Evolutionary conservation across 805 yeast species (phyloP), one percentile per base, ranked within the genome.

Genomic region (Candida xyloterini): DNA sequence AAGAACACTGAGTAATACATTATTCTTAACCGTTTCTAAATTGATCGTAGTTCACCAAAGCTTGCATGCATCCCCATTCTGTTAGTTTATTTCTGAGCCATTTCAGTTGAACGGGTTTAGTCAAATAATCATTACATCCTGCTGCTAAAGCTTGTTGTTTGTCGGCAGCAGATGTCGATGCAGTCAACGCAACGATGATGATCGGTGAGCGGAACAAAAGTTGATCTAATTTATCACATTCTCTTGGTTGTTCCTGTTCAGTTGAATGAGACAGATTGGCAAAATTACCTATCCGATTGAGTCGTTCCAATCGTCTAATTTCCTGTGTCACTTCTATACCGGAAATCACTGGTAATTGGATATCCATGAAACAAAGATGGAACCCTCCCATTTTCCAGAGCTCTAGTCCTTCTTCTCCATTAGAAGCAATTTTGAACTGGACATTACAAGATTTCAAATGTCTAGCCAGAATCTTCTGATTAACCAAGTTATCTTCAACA

Each of bases 21-120:
- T 20, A 34, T 16, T 42, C 41, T 24, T 40, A 33, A 30, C 57
- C 58, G 38, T 68, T 67, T 50, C 76, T 79, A 95, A 97, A 93
- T 27, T 95, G 91, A 59, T 93, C 96, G 61, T 84, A 91, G 63
- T 91, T 95, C 59, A 91, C 90, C 35, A 91, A 67, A 1, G 97
- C 97, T 65, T 91, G 99, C 98, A 91, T 91, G 62, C 98, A 91
- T 0, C 99, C 98, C 98, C 98, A 93, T 62, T 91, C 97, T 0
- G 89, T 84, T 37, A 93, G 85, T 63, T 93, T 93, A 56, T 86
- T 87, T 54, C 89, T 86, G 33, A 93, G 69, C 99, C 99, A 93
- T 34, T 79, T 86, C 51, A 91, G 69, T 52, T 89, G 91, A 7
- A 93, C 98, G 0, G 99, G 99, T 52, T 93, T 93, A 8, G 97